Conservation (phyloP, 2,329 filamentous ascomycete genomes). For the Monilinia vaccinii-corymbosi region DNA sequence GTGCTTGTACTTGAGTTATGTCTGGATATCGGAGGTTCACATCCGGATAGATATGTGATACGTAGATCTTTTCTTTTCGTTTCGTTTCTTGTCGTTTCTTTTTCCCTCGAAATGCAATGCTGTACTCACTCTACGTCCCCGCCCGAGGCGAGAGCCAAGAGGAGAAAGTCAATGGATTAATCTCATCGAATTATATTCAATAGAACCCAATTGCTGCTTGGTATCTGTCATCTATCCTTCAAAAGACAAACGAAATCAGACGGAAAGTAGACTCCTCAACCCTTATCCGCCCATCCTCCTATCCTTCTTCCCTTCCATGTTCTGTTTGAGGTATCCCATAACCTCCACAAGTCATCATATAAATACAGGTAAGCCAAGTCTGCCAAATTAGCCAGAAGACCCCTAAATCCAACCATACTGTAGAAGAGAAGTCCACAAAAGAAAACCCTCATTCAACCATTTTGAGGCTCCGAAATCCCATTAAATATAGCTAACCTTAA, state of each 20-base stretch:
- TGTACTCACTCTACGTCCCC: too few species aligned
- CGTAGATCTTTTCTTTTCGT: too few species aligned
- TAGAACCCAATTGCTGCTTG: background rate
- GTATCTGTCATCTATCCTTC: background rate
- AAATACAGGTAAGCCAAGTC: background rate
- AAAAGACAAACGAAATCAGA: too few species aligned
- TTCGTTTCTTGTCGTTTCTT: too few species aligned
- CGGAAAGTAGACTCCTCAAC: too few species aligned
- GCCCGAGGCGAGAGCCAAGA: too few species aligned
- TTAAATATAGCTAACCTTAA: conserved; percentile 94
- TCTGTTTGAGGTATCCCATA: background rate
- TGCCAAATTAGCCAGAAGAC: background rate
- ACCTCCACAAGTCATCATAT: background rate
- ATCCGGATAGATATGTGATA: too few species aligned
- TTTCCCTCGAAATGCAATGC: too few species aligned
- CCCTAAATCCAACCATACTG: background rate
- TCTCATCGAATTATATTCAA: background rate
- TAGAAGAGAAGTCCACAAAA: background rate
- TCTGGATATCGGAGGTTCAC: too few species aligned
- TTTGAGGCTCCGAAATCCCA: background rate
- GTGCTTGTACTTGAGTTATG: too few species aligned
- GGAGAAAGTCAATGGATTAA: too few species aligned
- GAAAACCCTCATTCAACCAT: background rate
- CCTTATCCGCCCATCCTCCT: too few species aligned
- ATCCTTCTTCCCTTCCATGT: background rate